These are phyloP conservation scores for Sporothrix curviconia DNA, from an alignment of 2,329 filamentous ascomycete species.

Conservation along the genomic window DNA sequence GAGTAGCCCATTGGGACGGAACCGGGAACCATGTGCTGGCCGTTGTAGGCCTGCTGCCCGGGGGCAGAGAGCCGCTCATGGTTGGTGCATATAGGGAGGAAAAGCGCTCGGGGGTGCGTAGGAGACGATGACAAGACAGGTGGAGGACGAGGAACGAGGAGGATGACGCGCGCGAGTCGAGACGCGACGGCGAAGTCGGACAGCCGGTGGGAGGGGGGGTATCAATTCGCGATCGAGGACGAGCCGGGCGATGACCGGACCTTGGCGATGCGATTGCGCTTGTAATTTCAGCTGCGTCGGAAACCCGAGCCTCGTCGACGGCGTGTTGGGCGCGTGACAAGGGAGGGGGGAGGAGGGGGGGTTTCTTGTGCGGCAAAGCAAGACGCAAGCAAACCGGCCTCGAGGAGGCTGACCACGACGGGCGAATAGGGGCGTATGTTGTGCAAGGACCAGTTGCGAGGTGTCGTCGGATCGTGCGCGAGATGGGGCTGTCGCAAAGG, in stretches of 20 bases:
- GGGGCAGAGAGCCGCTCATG: slow-evolving; percentile 35
- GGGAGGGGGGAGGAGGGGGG: background rate
- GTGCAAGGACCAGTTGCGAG: background rate
- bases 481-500: background rate
- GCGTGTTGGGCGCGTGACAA: background rate
- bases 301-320: background rate
- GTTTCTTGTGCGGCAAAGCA: background rate
- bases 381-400: no score
- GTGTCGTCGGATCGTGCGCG: background rate
- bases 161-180: background rate
- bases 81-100: slow-evolving; percentile 29
- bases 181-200: slow-evolving; percentile 1
- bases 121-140: no score
- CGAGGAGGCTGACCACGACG: background rate
- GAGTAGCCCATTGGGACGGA: slow-evolving; percentile 16
- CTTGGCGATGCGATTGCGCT: background rate
- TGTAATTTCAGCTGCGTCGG: background rate
- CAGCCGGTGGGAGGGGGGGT: background rate
- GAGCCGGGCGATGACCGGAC: background rate
- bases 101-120: background rate
- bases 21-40: slow-evolving; percentile 26
- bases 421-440: background rate
- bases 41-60: slow-evolving; percentile 33
- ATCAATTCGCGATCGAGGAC: background rate
- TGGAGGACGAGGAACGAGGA: no score